Evolutionary conservation across 805 yeast genomes (phyloP).

Genomic region (Pichia thaimueangensis): DNA sequence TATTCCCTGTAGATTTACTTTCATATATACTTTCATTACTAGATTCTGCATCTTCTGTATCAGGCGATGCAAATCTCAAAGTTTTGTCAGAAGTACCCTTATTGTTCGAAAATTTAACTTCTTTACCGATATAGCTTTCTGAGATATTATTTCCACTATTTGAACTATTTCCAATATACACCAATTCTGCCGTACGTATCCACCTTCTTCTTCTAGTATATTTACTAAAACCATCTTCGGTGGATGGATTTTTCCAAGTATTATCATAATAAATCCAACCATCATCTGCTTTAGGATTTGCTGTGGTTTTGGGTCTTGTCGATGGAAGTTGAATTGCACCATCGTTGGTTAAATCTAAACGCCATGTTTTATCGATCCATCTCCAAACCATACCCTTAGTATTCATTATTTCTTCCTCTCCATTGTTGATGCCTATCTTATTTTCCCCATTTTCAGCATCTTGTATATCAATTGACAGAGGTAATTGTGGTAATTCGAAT

Average conservation of each 20-base stretch:
- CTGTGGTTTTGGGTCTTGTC: constrained; percentile 51
- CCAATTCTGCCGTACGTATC: constrained; percentile 90
- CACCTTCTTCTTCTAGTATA: constrained; percentile 93
- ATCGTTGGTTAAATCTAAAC: constrained; percentile 81
- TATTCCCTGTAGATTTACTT: neutral
- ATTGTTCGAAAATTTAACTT: neutral
- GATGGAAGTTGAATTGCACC: constrained; percentile 72
- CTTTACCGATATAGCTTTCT: neutral
- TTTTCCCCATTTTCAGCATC: neutral
- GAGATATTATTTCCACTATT: neutral
- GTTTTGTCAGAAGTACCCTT: neutral
- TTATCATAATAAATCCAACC: constrained; percentile 88
- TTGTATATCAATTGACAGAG: constrained; percentile 10
- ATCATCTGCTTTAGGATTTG: constrained; percentile 72
- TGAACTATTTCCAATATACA: constrained; percentile 27
- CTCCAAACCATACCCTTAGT: constrained; percentile 73
- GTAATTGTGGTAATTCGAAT: constrained; percentile 73
- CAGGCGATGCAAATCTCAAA: neutral
- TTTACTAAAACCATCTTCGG: constrained; percentile 82
- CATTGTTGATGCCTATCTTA: constrained; percentile 21
- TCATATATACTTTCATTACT: neutral
- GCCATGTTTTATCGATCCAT: constrained; percentile 94
- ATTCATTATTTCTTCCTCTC: constrained; percentile 35
- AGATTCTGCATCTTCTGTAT: neutral
- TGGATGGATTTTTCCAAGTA: constrained; percentile 87